Evolutionary conservation across 805 yeast species (phyloP).

Genomic region (Candida succiphila): DNA sequence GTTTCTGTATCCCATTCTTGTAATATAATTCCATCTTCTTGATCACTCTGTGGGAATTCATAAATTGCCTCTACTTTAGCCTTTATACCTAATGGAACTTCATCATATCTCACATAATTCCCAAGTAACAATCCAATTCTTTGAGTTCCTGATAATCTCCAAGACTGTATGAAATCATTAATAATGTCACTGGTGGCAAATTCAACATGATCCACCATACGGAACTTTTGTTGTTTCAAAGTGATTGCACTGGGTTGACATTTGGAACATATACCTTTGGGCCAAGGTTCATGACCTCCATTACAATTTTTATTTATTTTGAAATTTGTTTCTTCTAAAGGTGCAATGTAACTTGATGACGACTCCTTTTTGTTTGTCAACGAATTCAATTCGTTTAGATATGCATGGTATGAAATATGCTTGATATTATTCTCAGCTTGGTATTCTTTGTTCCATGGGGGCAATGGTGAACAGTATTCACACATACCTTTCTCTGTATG

Average conservation of each 20-base stretch:
- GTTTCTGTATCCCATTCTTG: slow-evolving; percentile 45
- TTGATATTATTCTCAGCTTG: slow-evolving; percentile 69
- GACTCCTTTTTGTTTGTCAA: slow-evolving; percentile 49
- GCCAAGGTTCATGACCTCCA: slow-evolving; percentile 89
- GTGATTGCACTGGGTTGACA: slow-evolving; percentile 97
- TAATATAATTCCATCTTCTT: slow-evolving; percentile 71
- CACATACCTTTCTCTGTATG: slow-evolving; percentile 97
- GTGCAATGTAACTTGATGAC: slow-evolving; percentile 66
- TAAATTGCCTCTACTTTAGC: slow-evolving; percentile 90
- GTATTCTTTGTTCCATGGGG: slow-evolving; percentile 86
- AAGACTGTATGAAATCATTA: slow-evolving; percentile 77
- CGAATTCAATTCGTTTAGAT: slow-evolving; percentile 64
- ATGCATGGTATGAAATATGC: slow-evolving; percentile 80
- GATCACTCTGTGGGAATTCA: slow-evolving; percentile 86
- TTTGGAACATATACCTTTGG: slow-evolving; percentile 87
- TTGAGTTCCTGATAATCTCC: slow-evolving; percentile 87
- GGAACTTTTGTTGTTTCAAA: slow-evolving; percentile 75
- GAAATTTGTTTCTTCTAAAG: slow-evolving; percentile 64
- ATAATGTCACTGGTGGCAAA: slow-evolving; percentile 66
- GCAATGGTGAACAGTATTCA: slow-evolving; percentile 90
- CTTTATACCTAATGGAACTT: slow-evolving; percentile 87
- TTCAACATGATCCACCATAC: slow-evolving; percentile 98
- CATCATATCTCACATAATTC: slow-evolving; percentile 61
- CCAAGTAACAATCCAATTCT: slow-evolving; percentile 85
- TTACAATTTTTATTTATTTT: slow-evolving; percentile 55